Base-by-base conservation (phyloP, 768 basidiomycete species). In the Clavaria fumosa region DNA sequence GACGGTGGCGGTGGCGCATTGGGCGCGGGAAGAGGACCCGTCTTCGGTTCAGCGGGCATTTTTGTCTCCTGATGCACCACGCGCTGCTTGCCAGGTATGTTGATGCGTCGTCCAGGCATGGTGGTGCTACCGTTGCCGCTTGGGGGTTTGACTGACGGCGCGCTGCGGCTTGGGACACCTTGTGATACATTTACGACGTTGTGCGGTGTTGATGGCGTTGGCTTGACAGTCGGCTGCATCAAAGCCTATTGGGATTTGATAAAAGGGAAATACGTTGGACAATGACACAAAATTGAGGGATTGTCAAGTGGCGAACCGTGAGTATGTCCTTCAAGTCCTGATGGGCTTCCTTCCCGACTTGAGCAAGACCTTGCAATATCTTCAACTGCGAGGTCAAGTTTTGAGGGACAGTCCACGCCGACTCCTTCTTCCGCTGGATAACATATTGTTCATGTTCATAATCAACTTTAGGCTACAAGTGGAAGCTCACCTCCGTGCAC, bases 271-370 rank as follows among this genome's bases (percentile, higher is more conserved):
- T 34, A 45, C 43, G 57, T 65, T 56, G 55, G 60, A 47, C 50
- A 56, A 56, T 55, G 54, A 55, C 45, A 42, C 51, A 50, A 54
- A 52, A 9, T 9, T 35, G 49, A 54, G 50, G 57, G 60, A 51
- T 48, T 50, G 61, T 52, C 62, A 62, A 60, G 48, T 63, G n/a
- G 66, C 70, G 67, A 70, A 72, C 70, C 70, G 64, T 71, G 40
- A 69, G 63, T 43, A 69, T 60, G 39, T 51, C 52, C 53, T 62
- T 57, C 23, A 69, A 49, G 41, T 58, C 60, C 46, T 41, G 47
- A 43, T n/a, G n/a, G n/a, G n/a, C 31, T 46, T 42, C 47, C 50
- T 38, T 47, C 43, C 42, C 40, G 43, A 37, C 41, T 47, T 9
- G 52, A 35, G 39, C 49, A 45, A n/a, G 18, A 26, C 15, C 23